Percentiles rank a stretch among this genome's conserved stretches.
These are phyloP conservation scores for Olyra latifolia DNA, from an alignment of 176 grass and related monocot genomes.

Conservation along the genomic window DNA sequence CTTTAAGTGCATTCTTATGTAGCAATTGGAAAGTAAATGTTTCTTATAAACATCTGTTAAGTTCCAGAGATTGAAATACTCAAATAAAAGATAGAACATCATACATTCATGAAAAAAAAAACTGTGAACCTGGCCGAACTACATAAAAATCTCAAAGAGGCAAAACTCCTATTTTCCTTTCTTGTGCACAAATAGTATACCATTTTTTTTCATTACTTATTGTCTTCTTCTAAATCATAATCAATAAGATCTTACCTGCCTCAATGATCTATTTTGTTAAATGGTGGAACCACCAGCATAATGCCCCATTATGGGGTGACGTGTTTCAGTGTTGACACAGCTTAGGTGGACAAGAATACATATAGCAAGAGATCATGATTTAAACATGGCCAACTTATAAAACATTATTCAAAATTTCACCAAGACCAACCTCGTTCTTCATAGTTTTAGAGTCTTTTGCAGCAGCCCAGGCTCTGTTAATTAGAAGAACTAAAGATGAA, in stretches of 20 bases:
- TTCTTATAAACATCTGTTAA: not conserved
- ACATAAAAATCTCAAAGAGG: not conserved
- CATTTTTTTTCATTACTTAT: not conserved
- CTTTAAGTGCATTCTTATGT: not conserved
- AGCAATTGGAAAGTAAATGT: not conserved
- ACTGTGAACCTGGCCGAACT: not conserved
- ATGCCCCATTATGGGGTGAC: not conserved
- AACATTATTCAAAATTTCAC: constrained; percentile 4
- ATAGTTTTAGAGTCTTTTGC: constrained; percentile 78
- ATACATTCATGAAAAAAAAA: not conserved
- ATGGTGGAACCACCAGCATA: not conserved
- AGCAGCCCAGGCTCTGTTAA: constrained; percentile 85
- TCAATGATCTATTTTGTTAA: not conserved
- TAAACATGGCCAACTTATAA: not conserved
- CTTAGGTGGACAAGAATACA: not conserved
- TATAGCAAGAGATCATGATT: constrained; percentile 2
- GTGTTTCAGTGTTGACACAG: not conserved
- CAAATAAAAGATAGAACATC: not conserved
- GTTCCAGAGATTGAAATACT: not conserved
- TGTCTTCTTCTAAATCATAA: not conserved
- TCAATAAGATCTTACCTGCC: not conserved
- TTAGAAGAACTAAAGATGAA: constrained; percentile 91
- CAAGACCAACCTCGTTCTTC: constrained; percentile 60
- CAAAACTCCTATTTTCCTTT: not conserved
- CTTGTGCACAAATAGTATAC: not conserved